Evolutionary conservation across 768 basidiomycete genomes (phyloP), one percentile per base, ranked within the genome.

Genomic region (Gyrodon lividus): DNA sequence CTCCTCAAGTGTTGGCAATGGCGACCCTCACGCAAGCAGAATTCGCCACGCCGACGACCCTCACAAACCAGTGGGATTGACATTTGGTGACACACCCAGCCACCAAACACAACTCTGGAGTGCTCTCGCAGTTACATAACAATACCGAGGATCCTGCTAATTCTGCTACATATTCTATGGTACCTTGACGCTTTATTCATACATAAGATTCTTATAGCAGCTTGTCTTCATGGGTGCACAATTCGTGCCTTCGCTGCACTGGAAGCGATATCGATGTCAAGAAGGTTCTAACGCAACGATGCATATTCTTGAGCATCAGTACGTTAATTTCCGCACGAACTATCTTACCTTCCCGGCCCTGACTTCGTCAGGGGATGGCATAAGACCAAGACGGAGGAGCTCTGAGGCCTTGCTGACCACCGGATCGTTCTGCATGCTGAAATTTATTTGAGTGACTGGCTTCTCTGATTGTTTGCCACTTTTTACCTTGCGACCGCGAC

Each of bases 401-500:
- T 94, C 90, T 8, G 87, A 83, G 2, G 86, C 81, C 69, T 87
- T 86, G 50, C 80, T 77, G 26, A 92, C 87, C 28, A 90, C 77
- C 2, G 91, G 91, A 60, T 92, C 91, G 50, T 81, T 81, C 66
- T 86, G 84, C 87, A 92, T 92, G 59, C 85, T 87, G 47, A 14
- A 31, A 56, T 28, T 19, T 44, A 5, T 34, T 20, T 54, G 10
- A 57, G 38, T 16, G n/a, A 4, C 28, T 14, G 13, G 31, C 31
- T 44, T 46, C 42, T 20, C 38, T 4, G 8, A 20, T 3, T n/a
- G 37, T 39, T 35, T 28, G 13, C 34, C 26, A 13, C 14, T 6
- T 51, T 73, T 53, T 58, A 84, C 82, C 78, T 81, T 1, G 86
- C 79, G 24, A 88, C 83, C 17, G 87, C 89, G 38, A 85, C 73